A percentile compares a stretch with the other conserved stretches of the same genome.
These are phyloP conservation scores for Malassezia japonica DNA, from an alignment of 1,284 basidiomycete genomes.

Conservation along the genomic window DNA sequence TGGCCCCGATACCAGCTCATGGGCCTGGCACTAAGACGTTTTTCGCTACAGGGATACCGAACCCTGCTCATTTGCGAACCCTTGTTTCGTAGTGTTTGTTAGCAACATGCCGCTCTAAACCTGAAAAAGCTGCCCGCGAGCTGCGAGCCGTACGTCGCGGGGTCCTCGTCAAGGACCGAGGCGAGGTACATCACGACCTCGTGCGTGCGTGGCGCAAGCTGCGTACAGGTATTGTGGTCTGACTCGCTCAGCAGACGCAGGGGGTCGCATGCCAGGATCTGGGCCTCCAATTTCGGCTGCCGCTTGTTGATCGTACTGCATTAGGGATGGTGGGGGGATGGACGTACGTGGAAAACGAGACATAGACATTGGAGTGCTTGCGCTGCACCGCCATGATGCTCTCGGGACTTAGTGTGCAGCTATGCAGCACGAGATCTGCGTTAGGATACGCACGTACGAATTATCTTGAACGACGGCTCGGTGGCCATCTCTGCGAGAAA, in stretches of 20 bases:
- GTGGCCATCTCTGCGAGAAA: constrained; percentile 19
- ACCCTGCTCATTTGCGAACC: too few species aligned
- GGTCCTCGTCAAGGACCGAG: not conserved
- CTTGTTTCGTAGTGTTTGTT: too few species aligned
- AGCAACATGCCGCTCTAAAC: too few species aligned
- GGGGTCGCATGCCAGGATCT: constrained; percentile 22
- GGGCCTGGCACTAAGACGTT: too few species aligned
- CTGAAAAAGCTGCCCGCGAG: constrained; percentile 1
- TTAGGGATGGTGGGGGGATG: not conserved
- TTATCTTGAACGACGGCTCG: constrained; percentile 12
- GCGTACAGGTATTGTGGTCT: constrained; percentile 21
- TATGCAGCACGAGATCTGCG: constrained; percentile 26
- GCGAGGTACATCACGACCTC: not conserved
- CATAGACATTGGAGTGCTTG: constrained; percentile 31
- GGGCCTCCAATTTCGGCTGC: constrained; percentile 21
- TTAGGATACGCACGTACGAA: not conserved
- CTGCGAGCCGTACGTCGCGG: not conserved
- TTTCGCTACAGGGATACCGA: too few species aligned
- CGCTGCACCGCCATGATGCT: constrained; percentile 27
- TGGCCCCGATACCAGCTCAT: constrained; percentile 1
- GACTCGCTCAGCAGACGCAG: constrained; percentile 30
- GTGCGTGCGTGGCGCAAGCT: not conserved
- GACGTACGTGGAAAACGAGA: constrained; percentile 34
- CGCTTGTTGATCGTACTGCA: constrained; percentile 32
- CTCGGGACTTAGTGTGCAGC: constrained; percentile 36